Evolutionary conservation across 495 filamentous ascomycete species (phyloP), one percentile per base, ranked within the genome.

Genomic region (Talaromyces trachyspermus): DNA sequence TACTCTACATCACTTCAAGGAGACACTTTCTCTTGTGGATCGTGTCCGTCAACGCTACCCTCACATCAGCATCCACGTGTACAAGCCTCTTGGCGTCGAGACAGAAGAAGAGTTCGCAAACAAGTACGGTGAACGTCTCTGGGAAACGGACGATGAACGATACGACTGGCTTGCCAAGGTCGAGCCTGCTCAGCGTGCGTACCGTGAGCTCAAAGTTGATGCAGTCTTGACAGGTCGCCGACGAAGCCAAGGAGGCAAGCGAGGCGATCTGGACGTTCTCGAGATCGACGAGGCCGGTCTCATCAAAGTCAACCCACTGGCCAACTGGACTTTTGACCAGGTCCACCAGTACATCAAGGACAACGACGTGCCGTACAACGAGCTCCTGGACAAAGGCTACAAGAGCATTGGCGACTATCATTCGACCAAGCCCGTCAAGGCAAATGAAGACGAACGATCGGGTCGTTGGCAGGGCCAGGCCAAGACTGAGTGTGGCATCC

Each of bases 161-260:
- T 98, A 98, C 69, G 92, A 98, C 77, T 98, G 85, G 78, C 73
- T 89, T 41, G 92, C 90, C 66, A 98, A 98, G 70, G 92, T 97
- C 15, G 92, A 98, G 72, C 94, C 92, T 11, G 86, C 87, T 42
- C 86, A 96, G 68, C 84, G 92, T 40, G 88, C 92, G 10, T 98
- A 96, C 65, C 68, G 79, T 4, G 86, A 95, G 38, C 75, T 97
- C 27, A 79, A 86, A 49, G 92, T 97, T 24, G 85, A 88, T 48
- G 91, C 92, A 38, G 87, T 97, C 47, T 71, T 98, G 44, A 98
- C 94, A n/a, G 92, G 92, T 25, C 89, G 92, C 36, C 79, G 92
- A 35, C 79, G 86, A 48, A 92, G 87, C 50, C 92, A 98, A 68
- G 94, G 94, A 48, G 94, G 88, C 54, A 88, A 94, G 74, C 83